A percentile compares a stretch with the other conserved stretches of the same genome.
phyloP scores from a whole-genome alignment of 2,329 filamentous ascomycete genomes.

The Aphanocladium album region DNA sequence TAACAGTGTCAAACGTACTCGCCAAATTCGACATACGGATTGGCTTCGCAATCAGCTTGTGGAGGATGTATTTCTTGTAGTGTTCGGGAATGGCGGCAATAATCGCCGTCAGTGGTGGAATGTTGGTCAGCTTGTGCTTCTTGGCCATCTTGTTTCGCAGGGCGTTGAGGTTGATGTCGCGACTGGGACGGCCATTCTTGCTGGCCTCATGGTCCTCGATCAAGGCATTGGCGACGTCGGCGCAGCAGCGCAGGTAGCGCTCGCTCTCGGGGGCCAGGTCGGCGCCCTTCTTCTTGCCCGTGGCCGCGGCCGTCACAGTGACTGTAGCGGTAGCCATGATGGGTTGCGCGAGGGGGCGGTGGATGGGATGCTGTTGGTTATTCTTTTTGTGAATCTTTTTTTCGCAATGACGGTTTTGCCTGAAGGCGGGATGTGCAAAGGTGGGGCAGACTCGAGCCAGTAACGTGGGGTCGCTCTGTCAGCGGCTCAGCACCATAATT shows the following conservation, averaged over 20 bases:
- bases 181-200: constrained; percentile 67
- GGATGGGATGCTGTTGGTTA: background rate
- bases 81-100: constrained; percentile 98
- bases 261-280: constrained; percentile 90
- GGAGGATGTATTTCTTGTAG: constrained; percentile 98
- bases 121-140: constrained; percentile 83
- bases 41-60: constrained; percentile 93
- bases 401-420: background rate
- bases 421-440: background rate
- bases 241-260: constrained; percentile 87
- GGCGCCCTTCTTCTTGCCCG: constrained; percentile 60
- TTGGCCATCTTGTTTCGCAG: constrained; percentile 83
- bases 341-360: background rate
- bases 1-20: background rate
- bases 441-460: constrained; percentile 2
- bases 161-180: constrained; percentile 89
- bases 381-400: constrained; percentile 1
- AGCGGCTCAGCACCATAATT: background rate
- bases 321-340: constrained; percentile 47
- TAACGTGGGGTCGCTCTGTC: background rate
- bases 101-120: constrained; percentile 91
- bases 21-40: constrained; percentile 61
- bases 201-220: constrained; percentile 90
- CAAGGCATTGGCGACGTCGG: constrained; percentile 87
- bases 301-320: constrained; percentile 57